Base-by-base conservation (phyloP, 805 yeast genomes). In the Jamesozyma rosinii region DNA sequence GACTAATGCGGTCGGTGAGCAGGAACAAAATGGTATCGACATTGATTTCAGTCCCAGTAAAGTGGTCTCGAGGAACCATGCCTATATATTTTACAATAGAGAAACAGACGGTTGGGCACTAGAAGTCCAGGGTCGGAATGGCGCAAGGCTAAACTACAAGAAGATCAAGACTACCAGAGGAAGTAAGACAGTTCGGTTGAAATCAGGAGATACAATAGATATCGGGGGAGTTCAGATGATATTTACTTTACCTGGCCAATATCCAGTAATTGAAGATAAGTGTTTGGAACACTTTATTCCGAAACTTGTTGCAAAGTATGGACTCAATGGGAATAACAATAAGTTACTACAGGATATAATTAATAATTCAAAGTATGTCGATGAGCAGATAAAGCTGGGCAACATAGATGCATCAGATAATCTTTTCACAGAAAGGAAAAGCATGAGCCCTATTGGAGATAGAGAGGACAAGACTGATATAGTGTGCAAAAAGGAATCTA, bases 151-250 rank as follows among this genome's bases (percentile, higher is more conserved):
- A 21, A 95, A 92, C 66, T 83, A 85, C 38, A 49, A 52, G 18
- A 67, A 68, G 41, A 61, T 69, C 1, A 55, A 61, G 17, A 58
- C 72, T 24, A 81, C 79, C 6, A 65, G 71, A 5, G 53, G 64
- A 34, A 63, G 66, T 5, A 50, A 66, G 10, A 69, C 77, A 5
- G 71, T 79, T 13, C 72, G 78, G 8, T 71, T 92, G 44, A 72
- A 74, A 41, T 81, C 92, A 1, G 98, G 98, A 15, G 83, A 88
- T 37, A 79, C 92, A 13, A 66, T 92, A 46, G 98, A 92, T 55
- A 79, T 92, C 37, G 97, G 97, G 10, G 96, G 96, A 5, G 86
- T 95, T 10, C 97, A 92, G 64, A 92, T 92, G 97, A 89, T 92
- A 94, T 90, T 92, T 59, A 88, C 90, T 30, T 68, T 90, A 49